phyloP scores from a whole-genome alignment of 805 yeast species.

The Metschnikowia bowlesiae region DNA sequence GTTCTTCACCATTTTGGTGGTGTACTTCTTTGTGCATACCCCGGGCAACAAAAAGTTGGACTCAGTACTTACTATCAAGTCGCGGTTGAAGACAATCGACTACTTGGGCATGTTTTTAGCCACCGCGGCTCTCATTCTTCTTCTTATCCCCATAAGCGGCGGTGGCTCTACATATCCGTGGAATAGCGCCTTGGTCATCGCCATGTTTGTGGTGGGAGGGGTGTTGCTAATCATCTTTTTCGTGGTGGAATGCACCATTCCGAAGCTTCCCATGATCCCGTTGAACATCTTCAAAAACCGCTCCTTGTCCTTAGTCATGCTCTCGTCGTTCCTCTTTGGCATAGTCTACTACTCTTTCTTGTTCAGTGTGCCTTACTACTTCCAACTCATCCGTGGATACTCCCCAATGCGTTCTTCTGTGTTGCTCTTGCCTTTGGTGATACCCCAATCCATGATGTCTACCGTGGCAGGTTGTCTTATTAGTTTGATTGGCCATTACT shows the following conservation, averaged over 20 bases:
- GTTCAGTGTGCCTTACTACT: constrained; percentile 48
- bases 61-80: constrained; percentile 25
- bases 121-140: constrained; percentile 44
- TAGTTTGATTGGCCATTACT: constrained; percentile 40
- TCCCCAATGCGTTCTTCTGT: constrained; percentile 38
- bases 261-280: constrained; percentile 54
- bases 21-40: constrained; percentile 34
- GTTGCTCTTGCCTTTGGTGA: constrained; percentile 36
- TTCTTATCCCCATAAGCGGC: constrained; percentile 54
- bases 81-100: constrained; percentile 46
- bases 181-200: constrained; percentile 40
- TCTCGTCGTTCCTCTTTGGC: constrained; percentile 44
- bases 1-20: constrained; percentile 25
- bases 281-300: constrained; percentile 36
- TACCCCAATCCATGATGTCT: constrained; percentile 40
- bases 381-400: constrained; percentile 41
- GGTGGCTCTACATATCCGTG: constrained; percentile 60
- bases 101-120: constrained; percentile 48
- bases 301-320: constrained; percentile 28
- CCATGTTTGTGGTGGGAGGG: constrained; percentile 33
- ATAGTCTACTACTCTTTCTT: constrained; percentile 43
- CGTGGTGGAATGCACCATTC: constrained; percentile 46
- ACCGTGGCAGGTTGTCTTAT: constrained; percentile 45
- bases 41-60: constrained; percentile 24
- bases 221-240: constrained; percentile 38